Evolutionary conservation across 208 protist genomes (phyloP).

Genomic region (Acanthamoeba healyi): DNA sequence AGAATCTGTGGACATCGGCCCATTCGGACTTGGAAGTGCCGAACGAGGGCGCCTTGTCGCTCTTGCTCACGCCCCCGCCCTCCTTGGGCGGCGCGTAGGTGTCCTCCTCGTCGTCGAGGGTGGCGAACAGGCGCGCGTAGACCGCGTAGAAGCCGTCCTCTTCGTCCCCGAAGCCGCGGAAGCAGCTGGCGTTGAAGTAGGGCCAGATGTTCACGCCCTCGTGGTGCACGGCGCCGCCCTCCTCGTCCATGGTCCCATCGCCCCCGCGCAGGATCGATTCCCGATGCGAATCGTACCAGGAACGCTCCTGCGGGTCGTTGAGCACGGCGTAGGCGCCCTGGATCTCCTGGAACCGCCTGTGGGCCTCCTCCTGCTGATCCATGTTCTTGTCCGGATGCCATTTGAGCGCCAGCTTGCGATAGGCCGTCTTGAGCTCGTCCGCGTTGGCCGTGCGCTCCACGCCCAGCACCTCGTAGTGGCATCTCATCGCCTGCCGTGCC

Average conservation of each 20-base stretch:
- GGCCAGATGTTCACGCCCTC: conserved; percentile 84
- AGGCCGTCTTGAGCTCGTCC: conserved; percentile 90
- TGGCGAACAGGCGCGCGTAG: conserved; percentile 81
- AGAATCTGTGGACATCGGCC: conserved; percentile 79
- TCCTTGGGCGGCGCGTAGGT: not conserved
- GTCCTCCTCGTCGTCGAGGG: conserved; percentile 82
- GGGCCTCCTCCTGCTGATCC: conserved; percentile 77
- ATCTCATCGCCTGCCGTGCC: conserved; percentile 6
- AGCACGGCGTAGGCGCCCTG: conserved; percentile 86
- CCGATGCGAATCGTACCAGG: conserved; percentile 88
- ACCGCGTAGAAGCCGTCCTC: conserved; percentile 85
- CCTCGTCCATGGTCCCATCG: conserved; percentile 60
- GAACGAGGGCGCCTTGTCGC: conserved; percentile 73
- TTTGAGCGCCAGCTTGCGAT: conserved; percentile 88
- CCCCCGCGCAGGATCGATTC: conserved; percentile 85
- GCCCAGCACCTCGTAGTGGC: conserved; percentile 88
- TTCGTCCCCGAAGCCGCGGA: conserved; percentile 75
- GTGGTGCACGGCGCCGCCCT: conserved; percentile 32
- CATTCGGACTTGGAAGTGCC: conserved; percentile 37
- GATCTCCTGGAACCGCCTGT: conserved; percentile 84
- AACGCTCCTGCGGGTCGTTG: conserved; percentile 84
- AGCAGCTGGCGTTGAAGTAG: conserved; percentile 81
- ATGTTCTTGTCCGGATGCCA: conserved; percentile 88
- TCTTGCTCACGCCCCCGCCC: not conserved
- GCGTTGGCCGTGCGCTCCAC: conserved; percentile 82